Evolutionary conservation across 805 yeast species (phyloP).

Genomic region (Candida xyloterini): DNA sequence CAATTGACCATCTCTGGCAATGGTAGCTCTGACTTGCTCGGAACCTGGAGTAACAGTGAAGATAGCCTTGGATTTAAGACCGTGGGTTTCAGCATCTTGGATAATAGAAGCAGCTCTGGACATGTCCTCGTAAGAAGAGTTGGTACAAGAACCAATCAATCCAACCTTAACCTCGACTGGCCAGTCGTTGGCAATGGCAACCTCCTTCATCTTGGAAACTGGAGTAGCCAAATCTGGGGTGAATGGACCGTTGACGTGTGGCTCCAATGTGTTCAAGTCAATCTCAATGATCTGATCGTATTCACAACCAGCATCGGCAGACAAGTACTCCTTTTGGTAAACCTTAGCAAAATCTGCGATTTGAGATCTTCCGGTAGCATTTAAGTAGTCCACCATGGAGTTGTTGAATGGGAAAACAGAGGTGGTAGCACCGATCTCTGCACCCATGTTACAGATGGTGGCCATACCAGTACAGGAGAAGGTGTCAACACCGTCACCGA

Average conservation of each 20-base stretch:
- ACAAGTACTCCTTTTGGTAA: constrained; percentile 49
- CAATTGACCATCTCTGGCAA: constrained; percentile 90
- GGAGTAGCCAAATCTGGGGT: constrained; percentile 98
- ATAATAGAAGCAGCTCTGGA: constrained; percentile 91
- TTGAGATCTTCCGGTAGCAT: constrained; percentile 79
- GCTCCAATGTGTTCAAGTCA: constrained; percentile 82
- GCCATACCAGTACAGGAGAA: constrained; percentile 99
- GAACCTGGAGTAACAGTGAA: constrained; percentile 98
- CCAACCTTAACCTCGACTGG: constrained; percentile 87
- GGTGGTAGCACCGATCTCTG: constrained; percentile 98
- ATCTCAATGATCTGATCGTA: constrained; percentile 93
- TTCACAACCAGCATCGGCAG: constrained; percentile 84
- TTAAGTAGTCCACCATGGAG: constrained; percentile 53
- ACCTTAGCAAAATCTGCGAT: constrained; percentile 72
- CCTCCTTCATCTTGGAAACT: constrained; percentile 72
- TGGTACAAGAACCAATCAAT: constrained; percentile 96
- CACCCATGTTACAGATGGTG: constrained; percentile 99
- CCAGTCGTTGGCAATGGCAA: constrained; percentile 75
- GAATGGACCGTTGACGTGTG: constrained; percentile 96
- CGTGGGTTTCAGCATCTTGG: constrained; percentile 80
- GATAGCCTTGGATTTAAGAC: constrained; percentile 85
- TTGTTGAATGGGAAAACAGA: constrained; percentile 89
- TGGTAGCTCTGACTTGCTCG: constrained; percentile 95
- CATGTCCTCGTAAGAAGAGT: constrained; percentile 98
- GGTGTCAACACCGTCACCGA: constrained; percentile 90